phyloP scores from a whole-genome alignment of 768 basidiomycete genomes.

The Tylopilus intermedius region DNA sequence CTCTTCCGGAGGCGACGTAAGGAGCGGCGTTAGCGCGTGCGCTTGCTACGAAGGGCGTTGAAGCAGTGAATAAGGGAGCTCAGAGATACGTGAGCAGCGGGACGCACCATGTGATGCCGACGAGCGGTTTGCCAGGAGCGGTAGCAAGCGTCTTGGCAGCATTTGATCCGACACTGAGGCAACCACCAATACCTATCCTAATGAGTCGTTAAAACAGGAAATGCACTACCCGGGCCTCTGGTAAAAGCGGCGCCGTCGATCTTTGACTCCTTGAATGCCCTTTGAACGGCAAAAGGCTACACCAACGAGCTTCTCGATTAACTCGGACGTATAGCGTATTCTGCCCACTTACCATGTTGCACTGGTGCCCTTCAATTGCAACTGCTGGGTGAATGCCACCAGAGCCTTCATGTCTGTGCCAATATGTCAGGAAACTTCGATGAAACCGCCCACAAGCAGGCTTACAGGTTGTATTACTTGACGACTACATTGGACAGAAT shows the following conservation, averaged over 20 bases:
- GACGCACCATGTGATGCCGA: conserved; percentile 92
- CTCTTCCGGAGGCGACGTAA: conserved; percentile 47
- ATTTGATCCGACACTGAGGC: conserved; percentile 72
- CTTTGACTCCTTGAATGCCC: conserved; percentile 66
- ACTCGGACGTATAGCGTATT: not conserved
- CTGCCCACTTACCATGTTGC: conserved; percentile 54
- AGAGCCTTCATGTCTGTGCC: conserved; percentile 22
- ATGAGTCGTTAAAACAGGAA: not conserved
- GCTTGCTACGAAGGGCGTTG: conserved; percentile 62
- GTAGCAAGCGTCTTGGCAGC: conserved; percentile 86
- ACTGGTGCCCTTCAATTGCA: conserved; percentile 75
- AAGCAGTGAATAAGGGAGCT: not conserved
- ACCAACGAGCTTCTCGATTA: not conserved
- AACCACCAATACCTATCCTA: conserved; percentile 65
- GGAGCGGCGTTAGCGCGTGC: conserved; percentile 76
- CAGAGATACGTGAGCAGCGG: not conserved
- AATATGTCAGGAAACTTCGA: not conserved
- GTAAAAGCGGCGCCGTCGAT: conserved; percentile 91
- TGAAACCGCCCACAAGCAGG: not conserved
- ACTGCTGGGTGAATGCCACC: conserved; percentile 77
- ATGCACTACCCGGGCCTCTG: conserved; percentile 67
- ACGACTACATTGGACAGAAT: conserved; percentile 84
- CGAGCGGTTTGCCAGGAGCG: conserved; percentile 67
- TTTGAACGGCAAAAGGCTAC: conserved; percentile 69
- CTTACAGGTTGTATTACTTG: conserved; percentile 68